Percentiles rank a stretch among this genome's conserved stretches.
These are phyloP conservation scores for Phytophthora crassamura DNA, from an alignment of 352 stramenopile species.

Conservation along the genomic window DNA sequence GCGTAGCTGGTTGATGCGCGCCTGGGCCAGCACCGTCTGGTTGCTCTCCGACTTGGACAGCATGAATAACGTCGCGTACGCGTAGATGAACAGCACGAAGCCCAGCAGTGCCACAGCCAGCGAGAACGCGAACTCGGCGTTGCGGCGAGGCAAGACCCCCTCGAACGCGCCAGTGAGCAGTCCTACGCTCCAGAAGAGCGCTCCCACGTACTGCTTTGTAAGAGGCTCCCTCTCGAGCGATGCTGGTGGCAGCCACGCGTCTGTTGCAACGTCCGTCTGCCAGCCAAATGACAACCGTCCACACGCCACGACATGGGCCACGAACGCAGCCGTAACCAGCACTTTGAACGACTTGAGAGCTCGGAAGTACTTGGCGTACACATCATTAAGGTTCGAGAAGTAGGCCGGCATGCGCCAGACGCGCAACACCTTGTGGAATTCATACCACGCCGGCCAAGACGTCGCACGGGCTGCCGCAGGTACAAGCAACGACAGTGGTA, in stretches of 20 bases:
- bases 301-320: slow-evolving; percentile 64
- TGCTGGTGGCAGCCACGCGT: slow-evolving; percentile 33
- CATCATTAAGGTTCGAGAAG: slow-evolving; percentile 55
- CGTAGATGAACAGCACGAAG: slow-evolving; percentile 67
- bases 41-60: slow-evolving; percentile 74
- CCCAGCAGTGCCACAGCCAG: slow-evolving; percentile 55
- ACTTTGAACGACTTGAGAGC: slow-evolving; percentile 61
- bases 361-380: slow-evolving; percentile 64
- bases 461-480: neutral
- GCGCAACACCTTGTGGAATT: slow-evolving; percentile 62
- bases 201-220: slow-evolving; percentile 39
- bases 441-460: slow-evolving; percentile 41
- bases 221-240: slow-evolving; percentile 14
- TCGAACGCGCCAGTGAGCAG: slow-evolving; percentile 65
- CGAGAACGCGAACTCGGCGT: slow-evolving; percentile 56
- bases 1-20: slow-evolving; percentile 70
- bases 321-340: slow-evolving; percentile 38
- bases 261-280: neutral
- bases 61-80: slow-evolving; percentile 73
- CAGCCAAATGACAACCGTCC: slow-evolving; percentile 47
- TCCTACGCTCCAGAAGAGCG: slow-evolving; percentile 64
- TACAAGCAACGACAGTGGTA: slow-evolving; percentile 51
- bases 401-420: slow-evolving; percentile 53
- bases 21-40: slow-evolving; percentile 46
- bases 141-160: slow-evolving; percentile 43